Base-by-base conservation (phyloP, 768 basidiomycete species). In the Hericium alpestre region DNA sequence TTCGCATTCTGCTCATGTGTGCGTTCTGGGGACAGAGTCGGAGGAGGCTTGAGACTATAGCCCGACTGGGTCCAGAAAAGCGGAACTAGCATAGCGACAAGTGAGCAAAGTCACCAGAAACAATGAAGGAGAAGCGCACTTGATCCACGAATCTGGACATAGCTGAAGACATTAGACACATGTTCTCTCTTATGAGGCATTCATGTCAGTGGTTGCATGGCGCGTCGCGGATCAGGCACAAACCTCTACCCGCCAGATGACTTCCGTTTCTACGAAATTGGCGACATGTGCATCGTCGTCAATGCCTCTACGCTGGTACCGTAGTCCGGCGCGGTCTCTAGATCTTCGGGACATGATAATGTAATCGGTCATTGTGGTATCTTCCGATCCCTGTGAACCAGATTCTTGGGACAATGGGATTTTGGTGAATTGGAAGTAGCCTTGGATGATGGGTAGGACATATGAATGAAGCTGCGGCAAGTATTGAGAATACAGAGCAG, bases 211-310 rank as follows among this genome's bases (percentile, higher is more conserved):
- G 22, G 39, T 12, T 18, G 13, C 13, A 20, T 60, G n/a, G 16
- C 23, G 15, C 9, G 32, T 32, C 32, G 32, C 9, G 9, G 32
- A 32, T 4, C 18, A 12, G 15, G 3, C n/a, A 68, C 78, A 40
- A 58, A 91, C 93, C 76, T 87, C 80, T 11, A 94, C 80, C 46
- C 84, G 77, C 75, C 90, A 82, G 54, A 95, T 84, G 2, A 90
- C 87, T 72, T 97, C 94, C 0, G 92, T 93, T 70, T 97, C 92
- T 2, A 97, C 93, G 66, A 97, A 93, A 70, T 98, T 98, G 1
- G 93, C 94, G 3, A 93, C 94, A 66, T 90, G 80, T 5, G 93
- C 91, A 58, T 90, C 85, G 60, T 94, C 91, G 64, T 98, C 94
- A 54, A 97, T 82, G 1, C 96, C 96, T 64, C 96, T 77, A 46